Percentiles rank a stretch among this genome's conserved stretches.
Conservation (phyloP, 441 rosid species). For the Populus hybrid region DNA sequence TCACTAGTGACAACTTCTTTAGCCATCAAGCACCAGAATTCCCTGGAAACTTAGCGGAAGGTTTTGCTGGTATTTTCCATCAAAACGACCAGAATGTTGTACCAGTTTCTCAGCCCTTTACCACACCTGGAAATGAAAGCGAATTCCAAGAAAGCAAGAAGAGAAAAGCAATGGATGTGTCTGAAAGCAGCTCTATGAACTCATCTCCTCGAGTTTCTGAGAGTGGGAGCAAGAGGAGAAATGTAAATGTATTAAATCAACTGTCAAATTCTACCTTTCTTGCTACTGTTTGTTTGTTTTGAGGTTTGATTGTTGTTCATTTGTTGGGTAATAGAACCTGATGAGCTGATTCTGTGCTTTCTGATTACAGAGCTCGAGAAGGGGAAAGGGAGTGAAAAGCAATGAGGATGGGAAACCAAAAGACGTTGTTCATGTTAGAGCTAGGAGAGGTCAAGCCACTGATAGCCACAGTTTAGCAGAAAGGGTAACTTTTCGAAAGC, state of each 20-base stretch:
- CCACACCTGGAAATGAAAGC: constrained; percentile 15
- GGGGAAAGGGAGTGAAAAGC: constrained; percentile 48
- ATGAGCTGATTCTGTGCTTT: neutral
- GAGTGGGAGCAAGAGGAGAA: constrained; percentile 24
- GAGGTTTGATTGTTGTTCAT: neutral
- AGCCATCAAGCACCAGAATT: constrained; percentile 31
- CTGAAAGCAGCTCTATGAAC: constrained; percentile 35
- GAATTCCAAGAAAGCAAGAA: constrained; percentile 32
- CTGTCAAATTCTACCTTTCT: neutral
- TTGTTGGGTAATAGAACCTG: too few relatives aligned
- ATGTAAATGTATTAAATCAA: constrained; percentile 17
- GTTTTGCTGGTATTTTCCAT: constrained; percentile 28
- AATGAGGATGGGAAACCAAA: constrained; percentile 42
- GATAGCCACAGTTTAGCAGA: constrained; percentile 81
- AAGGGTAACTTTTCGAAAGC: constrained; percentile 38
- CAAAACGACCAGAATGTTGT: constrained; percentile 9
- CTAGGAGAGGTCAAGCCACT: constrained; percentile 85
- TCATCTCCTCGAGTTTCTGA: constrained; percentile 38
- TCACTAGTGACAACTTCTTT: constrained; percentile 27
- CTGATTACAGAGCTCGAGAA: constrained; percentile 33
- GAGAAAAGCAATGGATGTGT: constrained; percentile 34
- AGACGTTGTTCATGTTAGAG: constrained; percentile 75
- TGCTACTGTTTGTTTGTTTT: neutral
- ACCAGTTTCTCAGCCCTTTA: constrained; percentile 12
- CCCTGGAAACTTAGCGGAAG: constrained; percentile 30